Base-by-base conservation (phyloP, 1,139 yeast species). In the Petasospora fabianii region DNA sequence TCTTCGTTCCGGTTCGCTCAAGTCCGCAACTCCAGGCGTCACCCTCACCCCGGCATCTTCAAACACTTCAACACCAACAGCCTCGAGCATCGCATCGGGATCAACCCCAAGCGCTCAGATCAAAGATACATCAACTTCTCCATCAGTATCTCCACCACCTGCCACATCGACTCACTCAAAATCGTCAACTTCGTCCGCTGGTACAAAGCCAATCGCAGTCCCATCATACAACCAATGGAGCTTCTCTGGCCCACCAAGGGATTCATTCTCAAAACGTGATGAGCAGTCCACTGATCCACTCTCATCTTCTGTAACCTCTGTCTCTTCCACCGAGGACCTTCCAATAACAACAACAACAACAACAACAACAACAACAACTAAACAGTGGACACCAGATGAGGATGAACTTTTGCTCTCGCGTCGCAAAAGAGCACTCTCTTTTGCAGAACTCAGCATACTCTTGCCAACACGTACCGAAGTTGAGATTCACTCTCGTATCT, bases 401-500 rank as follows among this genome's bases (percentile, higher is more conserved):
- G 95, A 87, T 60, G 92, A 84, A 54, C 79, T 83, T 44, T 64
- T 87, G 40, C 58, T 83, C 30, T 71, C 77, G 42, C 69, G 90
- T 38, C 66, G 74, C 30, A 69, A 67, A 48, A 60, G 78, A 42
- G 84, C 82, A 44, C 64, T 87, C 26, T 73, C 84, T 24, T 73
- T 84, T 52, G 85, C 84, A 12, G 96, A 87, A 59, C 66, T 87
- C 32, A 75, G 84, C 10, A 79, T 86, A 29, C 62, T 86, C 36
- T 66, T 87, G 34, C 90, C 92, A 6, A 77, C 75, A 45, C 71
- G 87, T 46, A 72, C 92, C 1, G 92, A 83, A 55, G 71, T 71
- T n/a, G 94, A 84, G 50, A 85, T 85, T 27, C 70, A 77, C 69
- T 62, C 74, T 26, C 69, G 95, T 44, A 73, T 83, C 16, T 75